A percentile compares a stretch with the other conserved stretches of the same genome.
Conservation (phyloP, 805 yeast genomes). For the Candida ipomoeae region DNA sequence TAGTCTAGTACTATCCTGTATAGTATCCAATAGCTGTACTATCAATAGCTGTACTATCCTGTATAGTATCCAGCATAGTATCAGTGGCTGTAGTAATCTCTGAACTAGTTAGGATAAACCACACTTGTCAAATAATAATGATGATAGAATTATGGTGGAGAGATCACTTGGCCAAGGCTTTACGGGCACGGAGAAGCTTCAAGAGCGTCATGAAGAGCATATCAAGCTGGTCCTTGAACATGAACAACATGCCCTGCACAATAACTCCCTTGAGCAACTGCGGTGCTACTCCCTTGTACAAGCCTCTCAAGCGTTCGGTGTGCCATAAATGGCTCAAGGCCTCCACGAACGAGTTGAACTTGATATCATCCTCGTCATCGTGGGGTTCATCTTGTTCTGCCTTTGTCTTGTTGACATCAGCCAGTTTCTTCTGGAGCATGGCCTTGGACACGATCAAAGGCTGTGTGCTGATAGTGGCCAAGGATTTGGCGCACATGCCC, state of each 20-base stretch:
- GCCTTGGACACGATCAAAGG: constrained; percentile 84
- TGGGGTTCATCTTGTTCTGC: constrained; percentile 21
- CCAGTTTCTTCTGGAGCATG: constrained; percentile 56
- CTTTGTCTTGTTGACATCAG: constrained; percentile 12
- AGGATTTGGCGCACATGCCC: constrained; percentile 76
- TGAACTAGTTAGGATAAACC: no score
- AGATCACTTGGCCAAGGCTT: neutral
- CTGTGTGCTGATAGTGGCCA: constrained; percentile 78
- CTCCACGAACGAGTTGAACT: constrained; percentile 55
- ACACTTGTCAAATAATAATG: no score
- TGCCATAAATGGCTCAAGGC: constrained; percentile 58
- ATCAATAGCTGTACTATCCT: no score
- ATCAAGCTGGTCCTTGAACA: constrained; percentile 70
- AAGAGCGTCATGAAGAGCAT: constrained; percentile 34
- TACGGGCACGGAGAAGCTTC: constrained; percentile 21
- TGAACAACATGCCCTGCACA: constrained; percentile 79
- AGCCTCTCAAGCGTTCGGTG: constrained; percentile 59
- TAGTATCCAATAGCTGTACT: no score
- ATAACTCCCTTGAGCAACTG: constrained; percentile 77
- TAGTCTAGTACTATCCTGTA: no score
- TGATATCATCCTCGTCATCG: constrained; percentile 36
- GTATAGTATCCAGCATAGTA: no score
- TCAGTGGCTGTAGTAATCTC: no score
- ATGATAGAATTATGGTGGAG: neutral
- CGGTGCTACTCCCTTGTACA: constrained; percentile 79